Evolutionary conservation across 2,329 filamentous ascomycete genomes (phyloP), one percentile per base, ranked within the genome.

Genomic region (Colletotrichum sansevieriae): DNA sequence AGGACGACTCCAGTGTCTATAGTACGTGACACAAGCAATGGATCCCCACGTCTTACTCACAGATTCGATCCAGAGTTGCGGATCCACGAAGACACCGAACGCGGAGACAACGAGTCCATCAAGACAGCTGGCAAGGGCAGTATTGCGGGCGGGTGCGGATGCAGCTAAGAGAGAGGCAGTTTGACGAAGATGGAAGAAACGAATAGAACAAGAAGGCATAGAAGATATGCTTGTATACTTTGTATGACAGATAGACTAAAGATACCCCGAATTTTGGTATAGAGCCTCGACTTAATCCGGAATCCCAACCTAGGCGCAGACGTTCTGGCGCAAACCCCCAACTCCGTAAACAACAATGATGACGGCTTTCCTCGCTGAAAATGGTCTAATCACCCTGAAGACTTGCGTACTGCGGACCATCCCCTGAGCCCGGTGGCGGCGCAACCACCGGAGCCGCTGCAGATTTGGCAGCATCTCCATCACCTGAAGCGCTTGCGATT

Each of bases 61-160:
- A 52, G 4, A 12, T 29, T 15, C 11, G 3, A 22, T 44, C 39
- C 73, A 98, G 94, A 92, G 77, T 82, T 98, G 65, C 87, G 91
- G 59, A 98, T 99, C 80, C 96, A 98, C 78, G 88, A 97, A 70
- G 84, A 97, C 72, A 99, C 92, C 35, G 95, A 99, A 80, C 87
- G 93, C 72, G 94, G 96, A 62, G 92, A 98, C 81, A 99, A 99
- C 77, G 94, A 98, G 74, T 93, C 91, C 39, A 89, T 98, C 75
- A 97, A 95, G 80, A 83, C 89, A 59, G 85, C 86, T 2, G 84
- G 81, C 37, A 52, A 63, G 12, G 41, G 37, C 68, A 78, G 70
- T 2, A 76, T 75, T 44, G 67, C 66, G n/a, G 72, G 75, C 8
- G 76, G 77, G 20, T 78, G 78, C 12, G 79, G 80, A 63, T 76